phyloP scores from a whole-genome alignment of 768 basidiomycete species.

The Dentipellis fragilis region DNA sequence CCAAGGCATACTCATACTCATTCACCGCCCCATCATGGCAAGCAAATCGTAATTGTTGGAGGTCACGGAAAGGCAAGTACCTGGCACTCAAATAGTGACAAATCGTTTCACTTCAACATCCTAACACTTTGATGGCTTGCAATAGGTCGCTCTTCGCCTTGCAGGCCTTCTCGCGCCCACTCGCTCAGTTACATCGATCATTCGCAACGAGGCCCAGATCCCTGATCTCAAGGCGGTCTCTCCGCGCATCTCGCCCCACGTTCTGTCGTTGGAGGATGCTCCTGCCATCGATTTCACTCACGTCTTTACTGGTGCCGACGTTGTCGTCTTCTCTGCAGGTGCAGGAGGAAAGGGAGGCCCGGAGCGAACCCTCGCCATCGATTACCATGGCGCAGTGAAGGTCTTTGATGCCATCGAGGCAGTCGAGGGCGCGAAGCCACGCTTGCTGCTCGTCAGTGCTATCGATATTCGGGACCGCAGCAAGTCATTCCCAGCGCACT shows the following conservation, averaged over 20 bases:
- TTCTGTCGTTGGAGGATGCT: constrained; percentile 49
- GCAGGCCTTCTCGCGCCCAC: constrained; percentile 34
- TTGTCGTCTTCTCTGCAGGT: constrained; percentile 32
- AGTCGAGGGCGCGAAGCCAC: constrained; percentile 35
- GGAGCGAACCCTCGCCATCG: constrained; percentile 45
- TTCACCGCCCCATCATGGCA: neutral
- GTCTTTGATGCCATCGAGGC: constrained; percentile 59
- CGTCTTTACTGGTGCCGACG: constrained; percentile 28
- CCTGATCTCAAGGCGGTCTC: constrained; percentile 33
- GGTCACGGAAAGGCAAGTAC: constrained; percentile 39
- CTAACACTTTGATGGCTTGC: constrained; percentile 1
- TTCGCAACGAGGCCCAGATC: constrained; percentile 37
- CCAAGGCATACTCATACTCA: too few relatives aligned
- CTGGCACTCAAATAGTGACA: neutral
- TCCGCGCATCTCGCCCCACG: constrained; percentile 31
- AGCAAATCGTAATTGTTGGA: constrained; percentile 37
- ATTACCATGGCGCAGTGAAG: constrained; percentile 57
- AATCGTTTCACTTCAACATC: neutral
- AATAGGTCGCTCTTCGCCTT: constrained; percentile 38
- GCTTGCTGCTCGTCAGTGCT: constrained; percentile 50
- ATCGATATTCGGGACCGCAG: constrained; percentile 44
- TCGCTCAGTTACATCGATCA: constrained; percentile 43
- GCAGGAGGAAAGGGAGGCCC: constrained; percentile 51
- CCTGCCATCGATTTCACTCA: constrained; percentile 34
- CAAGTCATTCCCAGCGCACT: constrained; percentile 35